Evolutionary conservation across 108 stramenopile species (phyloP), one percentile per base, ranked within the genome.

Genomic region (Schizochytrium sp.): DNA sequence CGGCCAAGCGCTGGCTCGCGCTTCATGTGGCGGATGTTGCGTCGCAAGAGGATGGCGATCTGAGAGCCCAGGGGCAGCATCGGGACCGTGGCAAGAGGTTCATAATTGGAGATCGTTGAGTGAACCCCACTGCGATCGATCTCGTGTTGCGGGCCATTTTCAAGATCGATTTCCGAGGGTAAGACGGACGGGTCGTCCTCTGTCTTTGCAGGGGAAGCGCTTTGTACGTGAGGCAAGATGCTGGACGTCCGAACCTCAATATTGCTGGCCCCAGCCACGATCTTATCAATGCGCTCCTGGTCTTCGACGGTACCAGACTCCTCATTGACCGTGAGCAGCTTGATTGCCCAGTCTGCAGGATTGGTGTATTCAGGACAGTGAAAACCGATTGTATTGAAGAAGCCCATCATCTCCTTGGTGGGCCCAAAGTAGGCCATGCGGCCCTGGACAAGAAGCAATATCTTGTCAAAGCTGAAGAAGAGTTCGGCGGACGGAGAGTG

Each of bases 401-500:
- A 88, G 14, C 16, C 2, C 25, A 71, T 60, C 43, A 60, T 60
- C 21, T 21, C 41, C 14, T 87, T 12, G 18, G 43, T 69, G 10
- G 47, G n/a, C 43, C 88, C 88, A 21, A 45, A 88, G 76, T 71
- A 88, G n/a, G 69, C 88, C 23, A 60, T 88, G 48, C 29, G 63
- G 23, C 88, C 89, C 48, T 25, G 25, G 44, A 44, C 87, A 4
- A 88, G 44, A 4, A 60, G 41, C n/a, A 60, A 19, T 34, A 60
- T 18, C 28, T 60, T 23, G 44, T 88, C 60, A 25, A 60, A 60
- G 5, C 19, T 45, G 12, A 16, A 18, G 4, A 60, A 90, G 58
- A 89, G 16, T 44, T 44, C 34, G 5, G 48, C 72, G 4, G 60
- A 55, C 18, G 92, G 92, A 53, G 90, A 91, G 58, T 92, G 92